A percentile compares a stretch with the other conserved stretches of the same genome.
Evolutionary conservation across 2,329 filamentous ascomycete species (phyloP).

Genomic region (Sclerotinia spermophila): DNA sequence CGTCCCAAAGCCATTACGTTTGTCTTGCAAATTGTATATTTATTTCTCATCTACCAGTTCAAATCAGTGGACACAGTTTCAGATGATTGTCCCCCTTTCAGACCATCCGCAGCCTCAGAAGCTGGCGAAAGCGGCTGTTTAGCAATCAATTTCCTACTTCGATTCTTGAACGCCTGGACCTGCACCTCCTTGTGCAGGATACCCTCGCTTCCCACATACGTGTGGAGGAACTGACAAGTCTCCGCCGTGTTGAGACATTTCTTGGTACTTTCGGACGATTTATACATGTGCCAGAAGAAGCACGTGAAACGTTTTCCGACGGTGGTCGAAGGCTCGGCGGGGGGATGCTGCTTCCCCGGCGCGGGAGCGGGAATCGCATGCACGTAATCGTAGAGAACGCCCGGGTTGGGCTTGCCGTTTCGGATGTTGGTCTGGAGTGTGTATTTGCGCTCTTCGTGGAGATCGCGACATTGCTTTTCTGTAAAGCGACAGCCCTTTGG

Average conservation of each 20-base stretch:
- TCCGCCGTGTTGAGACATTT: not conserved
- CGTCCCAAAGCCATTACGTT: not conserved
- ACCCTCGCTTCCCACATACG: conserved; percentile 2
- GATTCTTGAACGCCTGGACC: not conserved
- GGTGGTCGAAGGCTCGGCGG: not conserved
- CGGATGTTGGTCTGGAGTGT: conserved; percentile 23
- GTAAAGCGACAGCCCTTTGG: conserved; percentile 30
- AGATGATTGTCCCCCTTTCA: not conserved
- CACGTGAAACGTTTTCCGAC: conserved; percentile 16
- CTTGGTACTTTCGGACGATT: not conserved
- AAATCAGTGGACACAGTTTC: not conserved
- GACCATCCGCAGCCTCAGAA: not conserved
- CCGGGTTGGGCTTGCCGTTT: conserved; percentile 27
- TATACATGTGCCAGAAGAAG: not conserved
- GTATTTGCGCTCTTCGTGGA: conserved; percentile 23
- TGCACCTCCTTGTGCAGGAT: not conserved
- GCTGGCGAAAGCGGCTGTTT: not conserved
- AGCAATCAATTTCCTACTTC: not conserved
- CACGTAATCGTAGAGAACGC: conserved; percentile 10
- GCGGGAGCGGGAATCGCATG: not conserved
- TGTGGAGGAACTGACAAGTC: conserved; percentile 27
- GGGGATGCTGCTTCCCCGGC: not conserved
- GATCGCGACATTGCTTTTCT: conserved; percentile 30
- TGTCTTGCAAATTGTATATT: not conserved
- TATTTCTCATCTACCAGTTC: not conserved